Evolutionary conservation across 2,329 filamentous ascomycete species (phyloP), one percentile per base, ranked within the genome.

Genomic region (Alternaria burnsii): DNA sequence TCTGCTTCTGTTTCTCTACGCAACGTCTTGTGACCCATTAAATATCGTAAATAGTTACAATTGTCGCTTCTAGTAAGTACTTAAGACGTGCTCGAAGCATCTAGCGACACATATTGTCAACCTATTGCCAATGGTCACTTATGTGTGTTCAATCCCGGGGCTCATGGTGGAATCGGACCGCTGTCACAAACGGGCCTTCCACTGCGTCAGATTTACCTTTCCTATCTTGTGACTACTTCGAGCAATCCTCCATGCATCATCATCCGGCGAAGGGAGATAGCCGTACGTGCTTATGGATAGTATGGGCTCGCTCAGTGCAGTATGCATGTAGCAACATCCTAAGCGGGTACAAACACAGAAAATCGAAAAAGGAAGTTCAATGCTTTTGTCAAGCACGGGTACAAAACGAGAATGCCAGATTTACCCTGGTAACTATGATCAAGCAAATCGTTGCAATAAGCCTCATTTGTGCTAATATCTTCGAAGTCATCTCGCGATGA

Each of bases 71-170:
- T 0, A 30, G 11, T 30, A 30, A 30, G 28, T 0, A 30, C 28
- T 30, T 0, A 12, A 30, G 28, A 30, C 28, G 28, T 30, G 28
- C 28, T 30, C 28, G 11, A 4, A 30, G 28, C 28, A 30, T 30
- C 10, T 11, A 0, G 28, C 10, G 0, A 0, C 28, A 30, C 28
- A 4, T 30, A 30, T 2, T 30, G 28, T 30, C 0, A 11, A 6
- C 2, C 14, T 14, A 0, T 0, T 5, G 0, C 32, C 6, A 2
- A 34, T 34, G 0, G 2, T 36, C 32, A 0, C 32, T 36, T 5
- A 36, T 14, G 12, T 16, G 6, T 36, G 32, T 36, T 36, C 32
- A 36, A 16, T 34, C 32, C 32, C 12, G 32, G 32, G 32, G 11
- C 9, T 4, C 4, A 30, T 30, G 28, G 28, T 30, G 28, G 3